phyloP scores from a whole-genome alignment of 305 asterid genomes.

The Solanum chacoense region DNA sequence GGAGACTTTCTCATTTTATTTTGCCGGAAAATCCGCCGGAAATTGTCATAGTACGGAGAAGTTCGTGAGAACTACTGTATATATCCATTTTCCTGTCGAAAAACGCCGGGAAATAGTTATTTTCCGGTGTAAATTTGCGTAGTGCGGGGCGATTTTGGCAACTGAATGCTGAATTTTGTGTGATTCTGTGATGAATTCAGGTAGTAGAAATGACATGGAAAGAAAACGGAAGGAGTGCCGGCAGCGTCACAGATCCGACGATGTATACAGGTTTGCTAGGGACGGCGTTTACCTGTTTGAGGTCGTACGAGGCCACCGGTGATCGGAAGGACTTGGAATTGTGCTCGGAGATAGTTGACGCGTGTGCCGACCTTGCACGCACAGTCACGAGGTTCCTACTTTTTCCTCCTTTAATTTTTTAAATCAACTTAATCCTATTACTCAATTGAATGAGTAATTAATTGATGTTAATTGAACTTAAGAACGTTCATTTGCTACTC shows the following conservation, averaged over 20 bases:
- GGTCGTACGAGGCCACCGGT: constrained; percentile 59
- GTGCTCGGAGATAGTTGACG: constrained; percentile 50
- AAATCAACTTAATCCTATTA: neutral
- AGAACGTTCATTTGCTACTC: neutral
- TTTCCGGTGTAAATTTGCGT: neutral
- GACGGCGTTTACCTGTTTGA: constrained; percentile 58
- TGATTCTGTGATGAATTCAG: constrained; percentile 18
- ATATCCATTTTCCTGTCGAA: neutral
- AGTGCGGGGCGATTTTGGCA: neutral
- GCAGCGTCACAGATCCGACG: constrained; percentile 35
- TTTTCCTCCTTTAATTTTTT: neutral
- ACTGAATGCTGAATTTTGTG: neutral
- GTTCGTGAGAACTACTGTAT: neutral
- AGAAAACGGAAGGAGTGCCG: constrained; percentile 7
- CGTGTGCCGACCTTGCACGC: constrained; percentile 34
- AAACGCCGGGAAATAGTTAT: neutral
- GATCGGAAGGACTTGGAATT: constrained; percentile 39
- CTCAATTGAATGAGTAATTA: neutral
- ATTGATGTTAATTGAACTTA: neutral
- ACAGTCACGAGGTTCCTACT: constrained; percentile 29
- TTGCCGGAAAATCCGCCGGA: neutral
- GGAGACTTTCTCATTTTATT: neutral
- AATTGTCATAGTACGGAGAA: neutral
- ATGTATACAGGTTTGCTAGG: constrained; percentile 62
- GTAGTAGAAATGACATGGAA: constrained; percentile 57